Base-by-base conservation (phyloP, 1,139 yeast genomes). In the Debaryomyces subglobosus region DNA sequence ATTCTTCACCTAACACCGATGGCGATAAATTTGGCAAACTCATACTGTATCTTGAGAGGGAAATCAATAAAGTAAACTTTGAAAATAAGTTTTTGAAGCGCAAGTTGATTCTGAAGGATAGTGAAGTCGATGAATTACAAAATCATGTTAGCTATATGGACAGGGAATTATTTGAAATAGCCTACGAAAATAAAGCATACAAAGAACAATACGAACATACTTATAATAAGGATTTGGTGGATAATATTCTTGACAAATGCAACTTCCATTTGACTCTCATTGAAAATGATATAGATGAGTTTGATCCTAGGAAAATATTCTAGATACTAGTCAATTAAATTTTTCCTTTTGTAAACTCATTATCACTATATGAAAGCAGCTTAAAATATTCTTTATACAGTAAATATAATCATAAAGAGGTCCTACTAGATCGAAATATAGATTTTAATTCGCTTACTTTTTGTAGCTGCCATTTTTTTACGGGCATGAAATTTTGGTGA, bases 41-140 rank as follows among this genome's bases (percentile, higher is more conserved):
- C 52, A 60, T 73, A 30, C 56, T 59, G 12, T 73, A 58, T 46
- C 59, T 74, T 24, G 78, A 73, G 34, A 62, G 57, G 15, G 73
- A 73, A 45, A 52, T 69, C 4, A 52, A 53, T 29, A 63, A 61
- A 46, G 54, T 64, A 29, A 61, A 62, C 42, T 74, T 74, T 54
- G 77, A 74, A 49, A 72, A 71, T 49, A 64, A 61, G 47, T 73
- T 61, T 49, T 56, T 74, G 47, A 61, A 55, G 25, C 49, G 51
- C 8, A 56, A 55, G 44, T 39, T 70, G 46, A 49, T 52, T 12
- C 54, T 59, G 33, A 50, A 55, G 9, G 52, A 53, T 10, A 52
- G 56, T n/a, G 67, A 65, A 49, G 57, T 61, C 16, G 48, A 47
- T 1, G 78, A 73, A 49, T 49, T 72, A 20, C 57, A 53, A 18